Evolutionary conservation across 805 yeast genomes (phyloP).

Genomic region (Saturnispora quitensis): DNA sequence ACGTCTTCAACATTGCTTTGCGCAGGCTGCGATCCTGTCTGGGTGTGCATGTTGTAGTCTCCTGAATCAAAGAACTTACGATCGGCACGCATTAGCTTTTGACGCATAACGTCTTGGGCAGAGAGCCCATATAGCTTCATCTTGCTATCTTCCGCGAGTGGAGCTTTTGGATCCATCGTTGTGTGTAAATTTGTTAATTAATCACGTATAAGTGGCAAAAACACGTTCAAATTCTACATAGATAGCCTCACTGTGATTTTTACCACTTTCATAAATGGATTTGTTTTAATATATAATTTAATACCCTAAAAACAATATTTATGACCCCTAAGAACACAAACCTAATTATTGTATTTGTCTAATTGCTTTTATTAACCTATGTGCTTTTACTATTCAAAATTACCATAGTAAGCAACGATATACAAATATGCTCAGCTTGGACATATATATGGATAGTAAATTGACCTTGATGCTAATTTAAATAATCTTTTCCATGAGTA

Average conservation of each 20-base stretch:
- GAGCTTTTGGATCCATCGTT: constrained; percentile 7
- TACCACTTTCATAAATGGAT: not conserved
- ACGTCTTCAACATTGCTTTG: constrained; percentile 8
- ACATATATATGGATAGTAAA: too few relatives aligned
- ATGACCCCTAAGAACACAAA: not conserved
- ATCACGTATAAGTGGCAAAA: not conserved
- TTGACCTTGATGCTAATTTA: too few relatives aligned
- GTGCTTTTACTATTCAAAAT: too few relatives aligned
- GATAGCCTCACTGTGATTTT: not conserved
- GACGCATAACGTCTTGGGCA: constrained; percentile 8
- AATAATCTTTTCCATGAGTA: too few relatives aligned
- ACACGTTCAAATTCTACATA: not conserved
- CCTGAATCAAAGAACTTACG: constrained; percentile 8
- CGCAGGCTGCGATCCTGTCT: constrained; percentile 7
- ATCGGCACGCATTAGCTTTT: constrained; percentile 7
- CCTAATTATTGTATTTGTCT: too few relatives aligned
- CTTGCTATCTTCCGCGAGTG: not conserved
- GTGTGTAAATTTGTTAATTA: not conserved
- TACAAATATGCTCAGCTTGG: too few relatives aligned
- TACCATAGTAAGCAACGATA: too few relatives aligned
- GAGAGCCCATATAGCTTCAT: constrained; percentile 7
- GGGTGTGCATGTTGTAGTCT: constrained; percentile 8
- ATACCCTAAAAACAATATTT: not conserved
- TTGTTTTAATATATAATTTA: not conserved
- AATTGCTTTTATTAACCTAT: too few relatives aligned